These are phyloP conservation scores for Phtheirospermum japonicum DNA, from an alignment of 257 asterid species.

Conservation along the genomic window DNA sequence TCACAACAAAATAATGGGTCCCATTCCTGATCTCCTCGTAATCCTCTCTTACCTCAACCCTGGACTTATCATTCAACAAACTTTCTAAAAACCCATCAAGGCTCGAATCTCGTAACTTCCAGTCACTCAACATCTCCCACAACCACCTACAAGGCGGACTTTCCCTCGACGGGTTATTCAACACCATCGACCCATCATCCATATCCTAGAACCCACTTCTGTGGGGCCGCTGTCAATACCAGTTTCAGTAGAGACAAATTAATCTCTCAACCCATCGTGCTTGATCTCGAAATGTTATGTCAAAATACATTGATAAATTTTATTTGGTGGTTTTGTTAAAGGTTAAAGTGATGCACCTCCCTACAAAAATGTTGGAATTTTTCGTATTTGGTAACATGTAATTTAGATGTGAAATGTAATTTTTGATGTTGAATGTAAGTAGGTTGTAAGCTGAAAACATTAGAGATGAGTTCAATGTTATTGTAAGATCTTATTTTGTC, in stretches of 20 bases:
- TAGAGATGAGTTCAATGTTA: too few species aligned
- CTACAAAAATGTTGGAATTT: too few species aligned
- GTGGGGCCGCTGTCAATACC: conserved; percentile 63
- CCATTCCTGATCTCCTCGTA: conserved; percentile 51
- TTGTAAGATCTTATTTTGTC: too few species aligned
- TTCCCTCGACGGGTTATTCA: conserved; percentile 66
- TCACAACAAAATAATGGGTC: conserved; percentile 49
- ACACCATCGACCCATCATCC: conserved; percentile 64
- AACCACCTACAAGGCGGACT: conserved; percentile 73
- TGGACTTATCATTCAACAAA: conserved; percentile 63
- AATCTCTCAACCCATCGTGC: conserved; percentile 78
- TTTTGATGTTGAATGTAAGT: too few species aligned
- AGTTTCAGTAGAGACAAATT: conserved; percentile 59
- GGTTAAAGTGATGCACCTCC: too few species aligned
- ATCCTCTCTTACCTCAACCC: conserved; percentile 43
- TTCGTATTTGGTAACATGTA: too few species aligned
- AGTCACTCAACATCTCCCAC: conserved; percentile 67
- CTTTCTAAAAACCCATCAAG: conserved; percentile 58
- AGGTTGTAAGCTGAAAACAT: too few species aligned
- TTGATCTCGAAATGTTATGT: too few species aligned
- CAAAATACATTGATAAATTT: too few species aligned
- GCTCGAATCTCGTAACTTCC: conserved; percentile 58
- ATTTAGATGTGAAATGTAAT: too few species aligned
- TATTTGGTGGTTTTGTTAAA: too few species aligned
- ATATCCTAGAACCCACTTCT: conserved; percentile 62